Evolutionary conservation across 352 stramenopile genomes (phyloP), one percentile per base, ranked within the genome.

Genomic region (Pythium insidiosum): DNA sequence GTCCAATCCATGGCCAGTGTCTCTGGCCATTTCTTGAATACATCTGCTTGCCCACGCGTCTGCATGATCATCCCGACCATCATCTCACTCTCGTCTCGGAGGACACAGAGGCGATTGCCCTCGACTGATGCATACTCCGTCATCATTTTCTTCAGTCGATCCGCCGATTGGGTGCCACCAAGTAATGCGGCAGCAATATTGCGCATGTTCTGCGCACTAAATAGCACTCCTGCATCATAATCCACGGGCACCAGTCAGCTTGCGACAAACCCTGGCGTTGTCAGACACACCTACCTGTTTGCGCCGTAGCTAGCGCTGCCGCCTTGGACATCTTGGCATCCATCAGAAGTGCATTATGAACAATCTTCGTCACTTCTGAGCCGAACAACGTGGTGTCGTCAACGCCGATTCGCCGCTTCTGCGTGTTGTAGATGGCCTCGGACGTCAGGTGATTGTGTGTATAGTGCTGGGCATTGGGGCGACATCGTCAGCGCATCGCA

Each of bases 1-100:
- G 42, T 58, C 42, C 42, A 58, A 19, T 58, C 50, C 36, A 58
- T 47, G 2, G 4, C 24, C 4, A 53, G 16, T 3, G 37, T 38
- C 24, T 48, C 35, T 2, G 45, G 26, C 24, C 15, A 42, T 12
- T 6, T 2, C 11, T 2, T 1, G 15, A 35, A 39, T 2, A 33
- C 22, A 4, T 50, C 19, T 5, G 25, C 35, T 21, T 50, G 43
- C 5, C 31, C 35, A 12, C 12, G 5, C 3, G 43, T 26, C 33
- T 50, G 43, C 5, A 43, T 22, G 12, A 43, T 37, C 6, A 34
- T 13, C 10, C 43, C 31, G 2, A 35, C 12, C 1, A 21, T 43
- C n/a, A 22, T 11, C 2, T 29, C 19, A 2, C 10, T 18, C 21
- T 50, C 9, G 34, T 43, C 23, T 7, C 43, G 23, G 11, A 50